Evolutionary conservation across 495 filamentous ascomycete genomes (phyloP), one percentile per base, ranked within the genome.

Genomic region (Xylaria castorea): DNA sequence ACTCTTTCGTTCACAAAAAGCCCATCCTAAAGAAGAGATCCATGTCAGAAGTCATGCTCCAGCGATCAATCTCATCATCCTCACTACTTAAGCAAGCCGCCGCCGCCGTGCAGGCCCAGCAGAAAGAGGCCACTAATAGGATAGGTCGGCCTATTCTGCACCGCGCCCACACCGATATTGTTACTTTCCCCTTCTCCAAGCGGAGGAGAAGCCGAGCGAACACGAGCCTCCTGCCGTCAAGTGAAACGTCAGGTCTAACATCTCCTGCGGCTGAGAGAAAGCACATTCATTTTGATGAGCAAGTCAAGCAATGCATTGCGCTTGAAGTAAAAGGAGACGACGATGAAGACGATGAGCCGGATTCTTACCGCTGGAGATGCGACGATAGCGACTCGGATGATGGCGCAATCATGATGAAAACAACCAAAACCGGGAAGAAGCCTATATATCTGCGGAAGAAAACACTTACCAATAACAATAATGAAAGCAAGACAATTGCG

Each of bases 11-110:
- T 63, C 89, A 89, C 71, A 85, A 94, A 81, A 98, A 98, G 81
- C 94, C 96, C 0, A 99, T 99, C 64, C 76, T 99, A 55, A 99
- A 99, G 81, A 99, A 98, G 85, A 89, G 95, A 66, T 97, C 92
- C 77, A 94, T 97, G 81, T 98, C 96, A 0, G 96, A 99, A 80
- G 85, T 96, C 38, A 98, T 99, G 88, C 87, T 99, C 3, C 96
- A 97, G 81, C 88, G 90, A 67, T 98, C 96, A 1, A 80, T 98
- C 5, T 97, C 96, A 4, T 89, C 94, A 7, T 95, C 97, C 5
- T 97, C 94, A 1, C 89, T 99, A 1, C 83, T 99, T 34, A 94
- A 97, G 81, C 95, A 98, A 81, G 96, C 96, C 2, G 92, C 96
- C 0, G 96, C 94, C 62, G 93, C 94, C 53, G 90, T 97, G 20